These are phyloP conservation scores for Prunella vulgaris DNA, from an alignment of 257 asterid species.

Conservation along the genomic window DNA sequence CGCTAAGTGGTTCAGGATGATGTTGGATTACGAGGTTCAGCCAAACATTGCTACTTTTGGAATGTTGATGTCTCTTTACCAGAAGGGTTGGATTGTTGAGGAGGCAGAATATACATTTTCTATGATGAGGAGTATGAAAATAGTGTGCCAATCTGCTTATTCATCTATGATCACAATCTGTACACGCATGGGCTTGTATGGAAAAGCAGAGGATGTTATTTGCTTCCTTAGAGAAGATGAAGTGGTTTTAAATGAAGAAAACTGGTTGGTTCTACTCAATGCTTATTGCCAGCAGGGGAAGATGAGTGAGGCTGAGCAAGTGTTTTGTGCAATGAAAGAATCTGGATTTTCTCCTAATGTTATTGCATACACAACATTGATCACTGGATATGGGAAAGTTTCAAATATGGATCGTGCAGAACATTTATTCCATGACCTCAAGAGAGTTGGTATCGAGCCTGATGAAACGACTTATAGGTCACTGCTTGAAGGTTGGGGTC, in stretches of 20 bases:
- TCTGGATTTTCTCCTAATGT: conserved; percentile 64
- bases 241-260: conserved; percentile 59
- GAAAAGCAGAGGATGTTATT: conserved; percentile 70
- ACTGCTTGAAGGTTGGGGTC: conserved; percentile 94
- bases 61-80: conserved; percentile 82
- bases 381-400: conserved; percentile 79
- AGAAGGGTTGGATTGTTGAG: conserved; percentile 63
- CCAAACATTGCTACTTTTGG: conserved; percentile 90
- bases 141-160: conserved; percentile 68
- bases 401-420: conserved; percentile 63
- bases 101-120: conserved; percentile 74
- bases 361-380: conserved; percentile 81
- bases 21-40: conserved; percentile 59
- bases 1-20: conserved; percentile 60
- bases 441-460: conserved; percentile 50
- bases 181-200: conserved; percentile 62
- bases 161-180: conserved; percentile 82
- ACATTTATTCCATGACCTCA: conserved; percentile 44
- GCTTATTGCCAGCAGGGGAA: conserved; percentile 89
- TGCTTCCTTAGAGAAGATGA: conserved; percentile 56
- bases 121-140: conserved; percentile 59
- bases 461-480: conserved; percentile 89
- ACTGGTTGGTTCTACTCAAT: conserved; percentile 85
- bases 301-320: conserved; percentile 52
- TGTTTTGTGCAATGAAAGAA: conserved; percentile 49